A percentile compares a stretch with the other conserved stretches of the same genome.
Conservation (phyloP, 805 yeast species). For the Yarrowia hollandica region DNA sequence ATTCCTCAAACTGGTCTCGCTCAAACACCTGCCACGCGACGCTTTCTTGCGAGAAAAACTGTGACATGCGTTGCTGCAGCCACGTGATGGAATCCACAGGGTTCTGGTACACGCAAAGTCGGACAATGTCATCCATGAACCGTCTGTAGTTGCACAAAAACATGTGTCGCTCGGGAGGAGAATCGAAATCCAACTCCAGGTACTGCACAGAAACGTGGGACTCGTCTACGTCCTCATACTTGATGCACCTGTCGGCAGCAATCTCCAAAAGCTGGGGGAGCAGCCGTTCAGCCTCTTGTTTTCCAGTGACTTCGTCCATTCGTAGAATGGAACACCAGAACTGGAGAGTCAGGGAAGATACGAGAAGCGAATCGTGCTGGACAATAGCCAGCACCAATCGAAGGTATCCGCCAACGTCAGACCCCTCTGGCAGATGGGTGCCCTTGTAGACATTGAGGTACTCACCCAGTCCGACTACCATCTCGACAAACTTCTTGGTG, state of each 20-base stretch:
- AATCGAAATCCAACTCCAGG: conserved; percentile 84
- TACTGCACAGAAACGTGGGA: conserved; percentile 63
- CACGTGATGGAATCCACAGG: conserved; percentile 80
- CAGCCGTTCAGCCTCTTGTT: conserved; percentile 48
- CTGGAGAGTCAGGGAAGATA: conserved; percentile 85
- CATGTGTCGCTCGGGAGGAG: conserved; percentile 71
- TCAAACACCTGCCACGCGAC: conserved; percentile 65
- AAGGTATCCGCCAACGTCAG: conserved; percentile 69
- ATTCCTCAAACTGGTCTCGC: conserved; percentile 51
- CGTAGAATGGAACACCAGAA: conserved; percentile 92
- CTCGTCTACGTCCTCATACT: conserved; percentile 67
- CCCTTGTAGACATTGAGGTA: conserved; percentile 56
- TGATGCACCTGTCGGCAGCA: conserved; percentile 74
- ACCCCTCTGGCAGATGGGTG: conserved; percentile 48
- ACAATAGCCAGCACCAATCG: conserved; percentile 78
- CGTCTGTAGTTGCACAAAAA: conserved; percentile 79
- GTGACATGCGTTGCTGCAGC: conserved; percentile 71
- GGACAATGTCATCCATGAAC: conserved; percentile 84
- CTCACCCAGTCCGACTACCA: conserved; percentile 84
- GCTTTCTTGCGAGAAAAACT: conserved; percentile 63
- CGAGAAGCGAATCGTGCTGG: conserved; percentile 78
- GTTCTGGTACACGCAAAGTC: conserved; percentile 81
- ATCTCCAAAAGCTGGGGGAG: conserved; percentile 70
- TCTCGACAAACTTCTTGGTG: conserved; percentile 86
- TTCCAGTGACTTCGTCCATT: conserved; percentile 59